Evolutionary conservation across 208 protist species (phyloP), one percentile per base, ranked within the genome.

Genomic region (Acanthamoeba triangularis): DNA sequence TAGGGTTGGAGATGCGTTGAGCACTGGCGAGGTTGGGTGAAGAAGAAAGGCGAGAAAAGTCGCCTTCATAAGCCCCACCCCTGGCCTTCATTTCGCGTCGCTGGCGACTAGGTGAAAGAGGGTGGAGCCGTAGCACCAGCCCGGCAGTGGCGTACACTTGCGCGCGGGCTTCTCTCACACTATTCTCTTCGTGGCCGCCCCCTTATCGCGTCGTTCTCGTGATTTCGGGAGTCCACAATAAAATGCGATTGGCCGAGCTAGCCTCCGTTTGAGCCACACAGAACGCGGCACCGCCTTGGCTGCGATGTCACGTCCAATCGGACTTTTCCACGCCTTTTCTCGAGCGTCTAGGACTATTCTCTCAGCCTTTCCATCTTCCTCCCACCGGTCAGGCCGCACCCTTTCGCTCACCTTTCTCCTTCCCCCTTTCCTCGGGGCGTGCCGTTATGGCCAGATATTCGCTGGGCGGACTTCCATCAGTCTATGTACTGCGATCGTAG

Each of bases 71-170:
- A 28, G 56, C 20, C 56, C 4, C 56, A 18, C 14, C 52, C 52
- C 16, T 11, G 52, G 16, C 13, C 61, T 67, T 67, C 61, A 67
- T 67, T n/a, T 67, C 28, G 16, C 13, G 30, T 35, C n/a, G 30
- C 7, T 28, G 33, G 30, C 63, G 0, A 72, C 8, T 8, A 35
- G 33, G 59, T 0, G 8, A n/a, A 30, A 65, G 14, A 65, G 56
- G 11, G 20, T 8, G 13, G 0, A 80, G 41, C 41, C 18, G 72
- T 23, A 25, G 72, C 49, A 80, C 28, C 72, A 28, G 41, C 6
- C 28, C 67, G 20, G 72, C 72, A 87, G 47, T 87, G 78, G 78
- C 78, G 41, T 37, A 61, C 28, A 54, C n/a, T 87, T 87, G 33
- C 14, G 25, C 78, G 78, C 11, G 7, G 4, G 0, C 28, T 87